Conservation (phyloP, 2,329 filamentous ascomycete species). For the Magnaporthiopsis poae region DNA sequence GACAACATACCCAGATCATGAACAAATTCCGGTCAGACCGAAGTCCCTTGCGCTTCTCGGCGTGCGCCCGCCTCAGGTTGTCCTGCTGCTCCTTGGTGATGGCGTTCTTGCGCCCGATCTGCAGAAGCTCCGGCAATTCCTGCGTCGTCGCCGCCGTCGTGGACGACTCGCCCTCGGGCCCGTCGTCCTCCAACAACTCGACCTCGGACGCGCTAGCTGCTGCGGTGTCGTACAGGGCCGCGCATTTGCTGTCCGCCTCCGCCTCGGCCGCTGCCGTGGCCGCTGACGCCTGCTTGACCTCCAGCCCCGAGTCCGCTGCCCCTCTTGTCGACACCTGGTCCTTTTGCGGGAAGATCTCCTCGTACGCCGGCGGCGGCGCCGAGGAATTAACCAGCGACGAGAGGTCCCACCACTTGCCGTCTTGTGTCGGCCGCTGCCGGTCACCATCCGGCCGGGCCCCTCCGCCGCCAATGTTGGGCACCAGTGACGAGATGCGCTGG, state of each 20-base stretch:
- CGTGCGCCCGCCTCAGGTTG: slow-evolving; percentile 50
- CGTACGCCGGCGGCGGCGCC: slow-evolving; percentile 61
- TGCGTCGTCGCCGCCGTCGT: slow-evolving; percentile 13
- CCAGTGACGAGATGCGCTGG: slow-evolving; percentile 61
- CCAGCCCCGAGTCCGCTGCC: slow-evolving; percentile 19
- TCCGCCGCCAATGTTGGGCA: slow-evolving; percentile 52
- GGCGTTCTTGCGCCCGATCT: slow-evolving; percentile 52
- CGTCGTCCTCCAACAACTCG: slow-evolving; percentile 27
- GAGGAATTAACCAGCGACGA: slow-evolving; percentile 33
- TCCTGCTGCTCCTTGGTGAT: slow-evolving; percentile 58
- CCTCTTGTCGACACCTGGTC: slow-evolving; percentile 21
- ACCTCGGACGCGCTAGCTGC: slow-evolving; percentile 11
- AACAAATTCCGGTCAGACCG: slow-evolving; percentile 57
- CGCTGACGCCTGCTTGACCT: slow-evolving; percentile 49
- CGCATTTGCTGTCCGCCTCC: slow-evolving; percentile 49
- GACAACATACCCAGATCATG: slow-evolving; percentile 53
- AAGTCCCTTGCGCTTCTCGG: slow-evolving; percentile 53
- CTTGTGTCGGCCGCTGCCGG: slow-evolving; percentile 23
- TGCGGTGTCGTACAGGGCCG: slow-evolving; percentile 36
- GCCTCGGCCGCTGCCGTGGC: slow-evolving; percentile 48
- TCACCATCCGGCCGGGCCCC: neutral
- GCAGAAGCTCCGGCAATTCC: slow-evolving; percentile 35
- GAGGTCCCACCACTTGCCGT: slow-evolving; percentile 56
- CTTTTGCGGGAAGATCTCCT: slow-evolving; percentile 54
- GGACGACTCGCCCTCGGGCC: slow-evolving; percentile 24